phyloP scores from a whole-genome alignment of 305 asterid species.

The Salvia sclarea region DNA sequence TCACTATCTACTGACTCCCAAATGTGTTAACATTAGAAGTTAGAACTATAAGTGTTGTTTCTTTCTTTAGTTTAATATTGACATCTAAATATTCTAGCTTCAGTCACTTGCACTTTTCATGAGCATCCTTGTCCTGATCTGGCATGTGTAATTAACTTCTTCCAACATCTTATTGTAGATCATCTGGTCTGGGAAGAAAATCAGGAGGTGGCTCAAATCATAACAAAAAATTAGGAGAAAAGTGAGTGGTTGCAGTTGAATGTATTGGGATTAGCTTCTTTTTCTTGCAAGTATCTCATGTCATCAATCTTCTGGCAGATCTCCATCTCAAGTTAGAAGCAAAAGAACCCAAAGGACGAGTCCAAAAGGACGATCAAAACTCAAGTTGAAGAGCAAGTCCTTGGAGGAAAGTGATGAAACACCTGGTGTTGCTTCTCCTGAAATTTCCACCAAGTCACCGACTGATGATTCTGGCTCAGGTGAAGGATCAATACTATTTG shows the following conservation, averaged over 20 bases:
- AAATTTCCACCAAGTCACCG: constrained; percentile 38
- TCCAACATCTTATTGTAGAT: constrained; percentile 50
- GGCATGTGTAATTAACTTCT: background rate
- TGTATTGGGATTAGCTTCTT: constrained; percentile 13
- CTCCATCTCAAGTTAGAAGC: constrained; percentile 58
- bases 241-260: constrained; percentile 51
- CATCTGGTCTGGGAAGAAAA: constrained; percentile 53
- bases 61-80: background rate
- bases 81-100: background rate
- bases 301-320: constrained; percentile 51
- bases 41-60: background rate
- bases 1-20: background rate
- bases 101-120: background rate
- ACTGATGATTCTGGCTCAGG: constrained; percentile 53
- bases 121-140: background rate
- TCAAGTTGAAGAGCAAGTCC: constrained; percentile 37
- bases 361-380: constrained; percentile 43
- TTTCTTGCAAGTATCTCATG: constrained; percentile 29
- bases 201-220: constrained; percentile 45
- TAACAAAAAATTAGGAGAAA: constrained; percentile 44
- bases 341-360: constrained; percentile 67
- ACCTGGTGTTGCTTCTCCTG: constrained; percentile 40
- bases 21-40: constrained; percentile 4
- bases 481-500: constrained; percentile 24
- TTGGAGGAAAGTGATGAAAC: constrained; percentile 46